Percentiles rank a stretch among this genome's conserved stretches.
Evolutionary conservation across 306 rosid genomes (phyloP).

Genomic region (Adenanthera pavonina): DNA sequence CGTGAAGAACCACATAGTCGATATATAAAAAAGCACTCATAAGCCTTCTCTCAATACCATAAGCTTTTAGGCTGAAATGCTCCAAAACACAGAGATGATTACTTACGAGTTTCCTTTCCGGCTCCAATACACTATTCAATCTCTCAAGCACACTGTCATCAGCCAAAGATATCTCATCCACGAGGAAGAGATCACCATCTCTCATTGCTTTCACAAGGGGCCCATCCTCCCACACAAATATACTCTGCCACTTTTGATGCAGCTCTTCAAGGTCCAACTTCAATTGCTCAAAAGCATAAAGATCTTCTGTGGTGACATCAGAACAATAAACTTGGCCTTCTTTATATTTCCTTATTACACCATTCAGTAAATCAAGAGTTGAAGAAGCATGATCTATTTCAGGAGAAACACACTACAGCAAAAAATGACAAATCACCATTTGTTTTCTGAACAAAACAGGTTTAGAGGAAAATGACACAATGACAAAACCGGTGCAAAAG

Average conservation of each 20-base stretch:
- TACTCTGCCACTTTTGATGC: conserved; percentile 84
- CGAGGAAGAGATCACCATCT: conserved; percentile 84
- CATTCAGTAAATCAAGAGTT: conserved; percentile 55
- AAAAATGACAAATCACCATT: conserved; percentile 37
- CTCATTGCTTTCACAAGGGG: conserved; percentile 91
- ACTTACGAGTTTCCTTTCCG: conserved; percentile 85
- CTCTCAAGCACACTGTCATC: conserved; percentile 99
- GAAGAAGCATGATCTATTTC: conserved; percentile 73
- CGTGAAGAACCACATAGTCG: background rate
- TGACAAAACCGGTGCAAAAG: background rate
- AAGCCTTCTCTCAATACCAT: no score
- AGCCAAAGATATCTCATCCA: conserved; percentile 95
- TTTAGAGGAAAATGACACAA: background rate
- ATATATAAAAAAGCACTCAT: background rate
- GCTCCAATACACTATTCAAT: conserved; percentile 93
- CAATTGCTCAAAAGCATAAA: conserved; percentile 50
- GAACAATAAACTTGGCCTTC: conserved; percentile 43
- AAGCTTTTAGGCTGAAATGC: background rate
- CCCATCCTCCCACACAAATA: conserved; percentile 95
- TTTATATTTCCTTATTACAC: conserved; percentile 52
- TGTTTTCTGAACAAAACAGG: background rate
- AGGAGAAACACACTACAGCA: conserved; percentile 61
- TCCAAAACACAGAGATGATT: background rate
- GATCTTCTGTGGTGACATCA: conserved; percentile 49
- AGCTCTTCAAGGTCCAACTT: conserved; percentile 55